Evolutionary conservation across 306 rosid species (phyloP), one percentile per base, ranked within the genome.

Genomic region (Trifolium fragiferum): DNA sequence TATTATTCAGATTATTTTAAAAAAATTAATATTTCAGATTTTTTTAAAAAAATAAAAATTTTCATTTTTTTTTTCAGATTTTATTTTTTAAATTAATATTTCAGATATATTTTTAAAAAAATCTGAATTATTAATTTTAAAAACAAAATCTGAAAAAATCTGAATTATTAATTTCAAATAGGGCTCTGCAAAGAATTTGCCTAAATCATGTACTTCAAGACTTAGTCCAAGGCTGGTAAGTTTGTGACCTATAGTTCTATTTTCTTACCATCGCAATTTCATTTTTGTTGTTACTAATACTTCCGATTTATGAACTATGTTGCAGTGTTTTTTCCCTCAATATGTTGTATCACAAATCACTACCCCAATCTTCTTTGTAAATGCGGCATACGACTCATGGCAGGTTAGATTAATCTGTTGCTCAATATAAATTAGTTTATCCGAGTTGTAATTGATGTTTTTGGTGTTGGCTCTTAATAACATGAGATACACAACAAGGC

Each of bases 321-420:
- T 87, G 87, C 53, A 94, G 99, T 94, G 99, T 79, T 92, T 94
- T 84, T 94, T 94, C 80, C 99, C 98, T 5, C 95, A 94, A 82
- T 70, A 91, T 76, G 66, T 86, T 73, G 88, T 57, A 43, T 82
- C 86, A 55, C 84, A 84, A 54, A 90, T 94, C 78, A 74, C 21
- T 16, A 91, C 98, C 30, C 97, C 95, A 27, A 79, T 91, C 69
- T 94, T 94, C 83, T 79, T 88, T 47, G 88, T 94, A 32, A 91
- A 90, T 67, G 93, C 98, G 49, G 98, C 97, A 64, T 94, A 94
- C 49, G 98, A 94, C 84, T 90, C 97, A 58, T 94, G 98, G 96
- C 99, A 94, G 99, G 99, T 94, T 53, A 79, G 89, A 79, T 69
- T 69, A 38, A 58, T 74, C 41, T 70, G 46, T 38, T 71, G 69